Conservation (phyloP, 1,139 yeast species). For the Cylindricascospora bacillispora region DNA sequence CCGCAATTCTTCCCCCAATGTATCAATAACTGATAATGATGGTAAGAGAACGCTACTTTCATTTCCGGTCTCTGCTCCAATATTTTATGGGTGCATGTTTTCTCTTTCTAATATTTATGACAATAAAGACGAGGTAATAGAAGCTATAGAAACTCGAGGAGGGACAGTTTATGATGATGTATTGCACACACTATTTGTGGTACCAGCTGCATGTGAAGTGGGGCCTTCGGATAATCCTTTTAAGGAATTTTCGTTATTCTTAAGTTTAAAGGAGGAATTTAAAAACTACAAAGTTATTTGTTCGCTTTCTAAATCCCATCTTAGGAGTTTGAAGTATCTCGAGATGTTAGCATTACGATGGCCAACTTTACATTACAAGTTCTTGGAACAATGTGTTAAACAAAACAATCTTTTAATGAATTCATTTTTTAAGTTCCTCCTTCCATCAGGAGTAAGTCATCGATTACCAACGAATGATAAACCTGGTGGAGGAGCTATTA, state of each 20-base stretch:
- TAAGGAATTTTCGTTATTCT: no score
- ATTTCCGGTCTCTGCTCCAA: no score
- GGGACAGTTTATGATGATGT: conserved; percentile 34
- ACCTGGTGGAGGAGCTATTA: conserved; percentile 10
- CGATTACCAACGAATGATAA: conserved; percentile 13
- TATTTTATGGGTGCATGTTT: conserved; percentile 32
- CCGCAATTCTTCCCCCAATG: no score
- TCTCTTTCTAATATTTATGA: conserved; percentile 30
- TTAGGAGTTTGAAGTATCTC: conserved; percentile 65
- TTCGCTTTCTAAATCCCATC: conserved; percentile 42
- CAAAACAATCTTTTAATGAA: conserved; percentile 18
- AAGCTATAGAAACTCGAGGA: conserved; percentile 34
- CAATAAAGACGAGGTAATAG: conserved; percentile 28
- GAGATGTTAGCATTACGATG: conserved; percentile 80
- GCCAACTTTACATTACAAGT: conserved; percentile 64
- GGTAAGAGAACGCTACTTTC: no score
- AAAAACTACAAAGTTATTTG: conserved; percentile 48
- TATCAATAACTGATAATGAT: no score
- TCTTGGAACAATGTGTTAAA: conserved; percentile 41
- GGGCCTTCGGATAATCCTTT: no score
- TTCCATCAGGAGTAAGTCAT: conserved; percentile 55
- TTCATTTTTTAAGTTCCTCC: conserved; percentile 36
- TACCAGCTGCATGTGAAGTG: no score
- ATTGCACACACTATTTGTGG: no score
- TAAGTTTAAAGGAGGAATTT: no score